Base-by-base conservation (phyloP, 768 basidiomycete genomes). In the Psilocybe cyanescens region DNA sequence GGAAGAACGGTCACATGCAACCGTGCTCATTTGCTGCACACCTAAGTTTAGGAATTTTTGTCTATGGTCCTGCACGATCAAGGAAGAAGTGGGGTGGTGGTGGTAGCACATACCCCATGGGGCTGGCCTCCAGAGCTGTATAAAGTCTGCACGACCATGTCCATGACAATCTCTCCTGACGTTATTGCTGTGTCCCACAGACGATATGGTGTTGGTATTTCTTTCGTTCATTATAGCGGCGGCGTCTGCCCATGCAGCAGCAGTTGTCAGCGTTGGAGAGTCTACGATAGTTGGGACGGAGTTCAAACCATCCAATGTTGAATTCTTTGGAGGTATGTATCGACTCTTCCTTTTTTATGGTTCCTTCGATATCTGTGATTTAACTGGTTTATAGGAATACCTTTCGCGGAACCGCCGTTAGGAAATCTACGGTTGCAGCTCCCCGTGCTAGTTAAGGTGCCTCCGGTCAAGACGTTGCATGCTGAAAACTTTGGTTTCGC, bases 331-430 rank as follows among this genome's bases (percentile, higher is more conserved):
- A 55, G 61, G 61, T 55, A 16, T n/a, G 12, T 24, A 4, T 44
- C 9, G 17, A 0, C 17, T 47, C 31, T 35, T 35, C 4, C 33
- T 2, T 35, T 35, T 17, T 17, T 17, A 46, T 39, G 9, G 14
- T n/a, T 35, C 29, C 14, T 17, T 17, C 19, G 8, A 30, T 19
- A 24, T 16, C 39, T 37, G 19, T 9, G 30, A 28, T 35, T 8
- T 8, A 17, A 8, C 19, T 29, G 7, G 62, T 58, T 17, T 4
- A 4, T 35, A 77, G 82, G 78, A 16, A 81, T 86, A 41, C 84
- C 83, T 3, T 86, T 74, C 58, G 84, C 81, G 12, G 74, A 84
- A 59, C 79, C 83, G 4, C 84, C 85, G 7, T 45, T 84, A 24
- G 82, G 81, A 2, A 53, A 74, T 14, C 61, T 82, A 19, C 76